Evolutionary conservation across 2,329 filamentous ascomycete genomes (phyloP).

Genomic region (Fusarium decemcellulare): DNA sequence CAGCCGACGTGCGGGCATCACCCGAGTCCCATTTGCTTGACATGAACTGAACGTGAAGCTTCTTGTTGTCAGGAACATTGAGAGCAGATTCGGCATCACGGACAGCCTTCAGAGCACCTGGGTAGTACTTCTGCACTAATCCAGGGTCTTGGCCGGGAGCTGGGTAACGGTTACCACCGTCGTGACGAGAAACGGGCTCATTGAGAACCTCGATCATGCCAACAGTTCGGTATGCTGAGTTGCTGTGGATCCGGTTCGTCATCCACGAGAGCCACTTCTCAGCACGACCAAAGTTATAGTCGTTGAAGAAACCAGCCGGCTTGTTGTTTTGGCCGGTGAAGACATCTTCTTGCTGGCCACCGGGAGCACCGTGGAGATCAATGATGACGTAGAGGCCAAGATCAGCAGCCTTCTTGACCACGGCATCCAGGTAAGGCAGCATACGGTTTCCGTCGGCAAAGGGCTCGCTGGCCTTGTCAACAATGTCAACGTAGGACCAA

Average conservation of each 20-base stretch:
- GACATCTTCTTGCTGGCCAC: slow-evolving; percentile 34
- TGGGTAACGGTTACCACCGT: slow-evolving; percentile 25
- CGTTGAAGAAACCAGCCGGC: slow-evolving; percentile 32
- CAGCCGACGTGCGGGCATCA: slow-evolving; percentile 6
- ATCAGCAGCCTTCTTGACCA: slow-evolving; percentile 28
- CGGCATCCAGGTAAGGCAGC: slow-evolving; percentile 34
- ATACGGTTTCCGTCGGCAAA: slow-evolving; percentile 34
- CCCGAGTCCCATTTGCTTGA: slow-evolving; percentile 39
- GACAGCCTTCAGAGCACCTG: slow-evolving; percentile 25
- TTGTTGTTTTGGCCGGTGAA: slow-evolving; percentile 38
- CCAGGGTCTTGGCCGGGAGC: slow-evolving; percentile 30
- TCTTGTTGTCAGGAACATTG: neutral
- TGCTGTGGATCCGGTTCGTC: slow-evolving; percentile 33
- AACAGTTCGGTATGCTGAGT: slow-evolving; percentile 15
- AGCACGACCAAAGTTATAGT: slow-evolving; percentile 35
- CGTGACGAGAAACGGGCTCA: slow-evolving; percentile 32
- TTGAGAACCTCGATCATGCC: slow-evolving; percentile 36
- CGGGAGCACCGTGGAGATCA: slow-evolving; percentile 35
- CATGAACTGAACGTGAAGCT: slow-evolving; percentile 41
- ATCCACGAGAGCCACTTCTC: slow-evolving; percentile 40
- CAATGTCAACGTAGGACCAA: slow-evolving; percentile 34
- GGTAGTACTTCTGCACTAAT: slow-evolving; percentile 32
- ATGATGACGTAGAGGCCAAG: slow-evolving; percentile 37
- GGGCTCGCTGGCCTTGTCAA: slow-evolving; percentile 32
- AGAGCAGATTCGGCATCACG: slow-evolving; percentile 16